A percentile compares a stretch with the other conserved stretches of the same genome.
phyloP scores from a whole-genome alignment of 2,329 filamentous ascomycete species.

The Hyphodiscus sp. region DNA sequence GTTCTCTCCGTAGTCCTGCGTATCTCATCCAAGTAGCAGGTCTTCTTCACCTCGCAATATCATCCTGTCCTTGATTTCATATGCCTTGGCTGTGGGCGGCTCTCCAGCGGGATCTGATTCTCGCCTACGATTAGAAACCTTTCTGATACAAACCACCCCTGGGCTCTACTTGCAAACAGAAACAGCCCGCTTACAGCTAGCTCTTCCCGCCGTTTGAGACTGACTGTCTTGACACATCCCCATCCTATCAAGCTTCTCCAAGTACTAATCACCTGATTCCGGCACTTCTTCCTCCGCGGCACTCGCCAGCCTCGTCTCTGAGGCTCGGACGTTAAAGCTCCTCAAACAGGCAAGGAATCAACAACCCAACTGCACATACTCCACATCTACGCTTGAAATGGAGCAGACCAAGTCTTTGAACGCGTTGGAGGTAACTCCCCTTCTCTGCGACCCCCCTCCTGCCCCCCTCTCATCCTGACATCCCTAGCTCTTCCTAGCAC shows the following conservation, averaged over 20 bases:
- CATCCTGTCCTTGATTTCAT: not conserved
- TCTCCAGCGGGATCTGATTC: not conserved
- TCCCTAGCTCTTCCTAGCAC: slow-evolving; percentile 78
- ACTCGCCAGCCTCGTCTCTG: not conserved
- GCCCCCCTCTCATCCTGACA: slow-evolving; percentile 23
- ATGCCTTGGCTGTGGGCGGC: not conserved
- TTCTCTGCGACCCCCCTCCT: not conserved
- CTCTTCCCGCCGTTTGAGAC: no score
- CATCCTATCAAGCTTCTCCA: no score
- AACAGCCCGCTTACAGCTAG: no score
- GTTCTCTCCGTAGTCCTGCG: no score
- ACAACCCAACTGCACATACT: not conserved
- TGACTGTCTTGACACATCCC: no score
- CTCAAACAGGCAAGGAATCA: not conserved
- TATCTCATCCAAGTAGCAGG: no score
- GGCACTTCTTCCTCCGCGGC: not conserved
- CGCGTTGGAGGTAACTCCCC: slow-evolving; percentile 49
- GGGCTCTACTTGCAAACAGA: no score
- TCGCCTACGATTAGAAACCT: slow-evolving; percentile 1
- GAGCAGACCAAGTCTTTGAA: slow-evolving; percentile 65
- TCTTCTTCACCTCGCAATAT: no score
- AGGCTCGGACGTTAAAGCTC: not conserved
- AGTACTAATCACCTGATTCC: not conserved
- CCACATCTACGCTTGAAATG: slow-evolving; percentile 42
- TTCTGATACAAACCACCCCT: no score